A percentile compares a stretch with the other conserved stretches of the same genome.
phyloP scores from a whole-genome alignment of 768 basidiomycete genomes.

The Tephrocybe sp. region DNA sequence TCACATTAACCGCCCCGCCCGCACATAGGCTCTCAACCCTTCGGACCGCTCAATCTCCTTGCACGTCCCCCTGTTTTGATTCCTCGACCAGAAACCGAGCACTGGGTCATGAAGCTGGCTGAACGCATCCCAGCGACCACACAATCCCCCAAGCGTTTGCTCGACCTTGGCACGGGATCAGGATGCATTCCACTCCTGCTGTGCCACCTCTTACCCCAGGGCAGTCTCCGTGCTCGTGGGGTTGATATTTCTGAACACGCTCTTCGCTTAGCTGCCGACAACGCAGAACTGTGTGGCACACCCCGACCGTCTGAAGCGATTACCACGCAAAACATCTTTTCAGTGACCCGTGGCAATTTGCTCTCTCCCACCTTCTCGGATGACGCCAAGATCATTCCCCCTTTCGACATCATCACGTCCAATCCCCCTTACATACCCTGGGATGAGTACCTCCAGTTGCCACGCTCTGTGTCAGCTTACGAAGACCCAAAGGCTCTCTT shows the following conservation, averaged over 20 bases:
- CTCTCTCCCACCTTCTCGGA: conserved; percentile 45
- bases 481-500: conserved; percentile 85
- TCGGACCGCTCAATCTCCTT: conserved; percentile 78
- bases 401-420: conserved; percentile 78
- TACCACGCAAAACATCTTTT: conserved; percentile 34
- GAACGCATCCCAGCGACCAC: conserved; percentile 38
- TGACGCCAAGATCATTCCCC: conserved; percentile 33
- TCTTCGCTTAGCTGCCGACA: conserved; percentile 47
- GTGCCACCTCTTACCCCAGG: conserved; percentile 60
- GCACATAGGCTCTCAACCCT: conserved; percentile 73
- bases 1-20: conserved; percentile 7
- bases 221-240: conserved; percentile 54
- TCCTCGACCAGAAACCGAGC: conserved; percentile 92
- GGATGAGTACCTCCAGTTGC: conserved; percentile 60
- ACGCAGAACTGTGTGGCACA: conserved; percentile 42
- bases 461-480: conserved; percentile 67
- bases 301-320: conserved; percentile 24
- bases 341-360: conserved; percentile 38
- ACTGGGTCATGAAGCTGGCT: conserved; percentile 70
- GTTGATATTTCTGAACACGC: conserved; percentile 72
- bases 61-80: conserved; percentile 83
- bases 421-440: conserved; percentile 88
- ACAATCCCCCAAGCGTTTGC: conserved; percentile 41
- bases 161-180: conserved; percentile 93
- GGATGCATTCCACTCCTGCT: conserved; percentile 92